A percentile compares a stretch with the other conserved stretches of the same genome.
Conservation (phyloP, 345 rosid species). For the Draba incana region DNA sequence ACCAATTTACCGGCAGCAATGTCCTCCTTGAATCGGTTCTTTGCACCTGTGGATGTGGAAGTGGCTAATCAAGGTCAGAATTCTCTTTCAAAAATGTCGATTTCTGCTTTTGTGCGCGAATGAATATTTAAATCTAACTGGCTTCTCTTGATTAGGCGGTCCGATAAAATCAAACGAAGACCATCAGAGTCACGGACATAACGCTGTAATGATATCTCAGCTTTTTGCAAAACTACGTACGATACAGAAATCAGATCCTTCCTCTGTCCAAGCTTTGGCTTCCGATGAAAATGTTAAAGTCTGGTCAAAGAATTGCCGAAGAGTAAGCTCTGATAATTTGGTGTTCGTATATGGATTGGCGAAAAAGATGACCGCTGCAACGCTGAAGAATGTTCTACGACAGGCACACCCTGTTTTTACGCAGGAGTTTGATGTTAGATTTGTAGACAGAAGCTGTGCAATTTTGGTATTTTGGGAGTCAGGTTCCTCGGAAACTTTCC, state of each 20-base stretch:
- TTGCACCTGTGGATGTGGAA: conserved; percentile 67
- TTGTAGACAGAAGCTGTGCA: conserved; percentile 74
- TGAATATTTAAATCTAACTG: not conserved
- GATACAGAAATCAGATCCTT: conserved; percentile 52
- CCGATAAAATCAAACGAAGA: conserved; percentile 39
- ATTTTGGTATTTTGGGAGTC: conserved; percentile 67
- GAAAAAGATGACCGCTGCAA: conserved; percentile 52
- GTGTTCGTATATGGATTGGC: conserved; percentile 83
- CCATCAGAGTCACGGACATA: conserved; percentile 60
- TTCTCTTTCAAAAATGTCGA: not conserved
- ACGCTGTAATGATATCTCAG: conserved; percentile 63
- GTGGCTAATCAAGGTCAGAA: conserved; percentile 66
- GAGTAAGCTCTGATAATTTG: conserved; percentile 62
- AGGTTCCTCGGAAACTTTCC: conserved; percentile 50
- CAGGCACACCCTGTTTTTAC: conserved; percentile 55
- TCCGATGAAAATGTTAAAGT: conserved; percentile 53
- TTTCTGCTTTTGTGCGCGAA: not conserved
- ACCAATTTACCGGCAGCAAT: conserved; percentile 56
- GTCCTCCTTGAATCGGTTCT: conserved; percentile 58
- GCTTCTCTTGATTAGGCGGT: conserved; percentile 34
- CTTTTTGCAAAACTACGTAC: conserved; percentile 70
- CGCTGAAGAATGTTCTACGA: conserved; percentile 63
- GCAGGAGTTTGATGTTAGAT: conserved; percentile 56
- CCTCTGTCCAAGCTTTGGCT: conserved; percentile 35
- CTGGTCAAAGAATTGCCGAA: conserved; percentile 58